These are phyloP conservation scores for Trichosporon inkin DNA, from an alignment of 1,284 basidiomycete genomes.

Conservation along the genomic window DNA sequence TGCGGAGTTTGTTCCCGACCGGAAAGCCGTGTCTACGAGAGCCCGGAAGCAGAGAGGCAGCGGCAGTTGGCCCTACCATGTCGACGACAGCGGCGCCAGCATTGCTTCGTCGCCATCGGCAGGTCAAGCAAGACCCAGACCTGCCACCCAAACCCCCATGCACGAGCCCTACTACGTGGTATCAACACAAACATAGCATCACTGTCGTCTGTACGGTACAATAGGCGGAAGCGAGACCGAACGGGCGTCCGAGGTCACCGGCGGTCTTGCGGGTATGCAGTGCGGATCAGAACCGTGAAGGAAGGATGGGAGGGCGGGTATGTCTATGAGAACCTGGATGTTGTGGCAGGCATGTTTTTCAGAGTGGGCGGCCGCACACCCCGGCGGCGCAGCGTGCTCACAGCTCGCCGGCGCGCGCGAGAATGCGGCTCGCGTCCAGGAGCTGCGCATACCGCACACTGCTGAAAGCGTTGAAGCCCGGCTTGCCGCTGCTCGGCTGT, in stretches of 20 bases:
- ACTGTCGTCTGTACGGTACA: conserved; percentile 6
- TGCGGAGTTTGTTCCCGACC: too few species aligned
- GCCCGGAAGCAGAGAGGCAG: too few species aligned
- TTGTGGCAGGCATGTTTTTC: neutral
- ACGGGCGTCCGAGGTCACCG: too few species aligned
- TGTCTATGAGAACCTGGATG: neutral
- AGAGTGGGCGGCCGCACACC: too few species aligned
- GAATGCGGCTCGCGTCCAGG: conserved; percentile 44
- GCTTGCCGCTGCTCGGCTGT: conserved; percentile 23
- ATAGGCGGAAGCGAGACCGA: neutral
- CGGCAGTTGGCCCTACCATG: too few species aligned
- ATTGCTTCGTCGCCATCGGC: too few species aligned
- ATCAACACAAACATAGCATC: conserved; percentile 10
- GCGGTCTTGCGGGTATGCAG: neutral
- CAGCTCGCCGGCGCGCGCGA: conserved; percentile 26
- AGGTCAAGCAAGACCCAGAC: too few species aligned
- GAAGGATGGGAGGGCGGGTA: neutral
- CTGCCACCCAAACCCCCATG: neutral
- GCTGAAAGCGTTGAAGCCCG: conserved; percentile 39
- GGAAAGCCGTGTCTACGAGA: too few species aligned
- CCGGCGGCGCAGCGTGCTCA: neutral
- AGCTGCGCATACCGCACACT: conserved; percentile 42
- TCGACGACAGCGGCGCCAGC: too few species aligned
- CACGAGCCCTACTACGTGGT: neutral
- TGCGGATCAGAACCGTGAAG: neutral